phyloP scores from a whole-genome alignment of 1,284 basidiomycete species.

The Sporisorium reilianum region DNA sequence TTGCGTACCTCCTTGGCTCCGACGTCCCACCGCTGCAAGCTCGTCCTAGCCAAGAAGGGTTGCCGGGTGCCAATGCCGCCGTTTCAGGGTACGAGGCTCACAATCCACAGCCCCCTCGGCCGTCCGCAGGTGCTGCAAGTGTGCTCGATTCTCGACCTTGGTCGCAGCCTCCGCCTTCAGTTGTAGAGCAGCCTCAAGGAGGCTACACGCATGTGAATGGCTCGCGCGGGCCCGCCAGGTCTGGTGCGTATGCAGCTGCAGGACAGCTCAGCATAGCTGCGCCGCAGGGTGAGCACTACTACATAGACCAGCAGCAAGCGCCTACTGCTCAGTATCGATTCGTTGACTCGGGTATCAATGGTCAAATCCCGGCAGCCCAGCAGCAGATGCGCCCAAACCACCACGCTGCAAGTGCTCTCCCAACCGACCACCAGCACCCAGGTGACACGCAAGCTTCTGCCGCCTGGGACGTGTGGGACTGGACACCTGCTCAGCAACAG shows the following conservation, averaged over 20 bases:
- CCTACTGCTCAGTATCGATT: background rate
- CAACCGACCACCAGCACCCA: constrained; percentile 2
- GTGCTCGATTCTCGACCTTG: background rate
- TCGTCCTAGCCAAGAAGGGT: background rate
- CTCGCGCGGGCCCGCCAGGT: background rate
- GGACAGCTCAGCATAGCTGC: background rate
- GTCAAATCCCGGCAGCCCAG: background rate
- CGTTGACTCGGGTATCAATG: background rate
- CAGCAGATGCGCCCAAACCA: constrained; percentile 9
- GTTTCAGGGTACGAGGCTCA: background rate
- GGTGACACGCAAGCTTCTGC: too few relatives aligned
- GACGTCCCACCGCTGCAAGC: constrained; percentile 3
- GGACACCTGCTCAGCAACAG: constrained; percentile 15
- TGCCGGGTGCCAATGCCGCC: background rate
- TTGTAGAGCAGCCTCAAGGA: constrained; percentile 1
- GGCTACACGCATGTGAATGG: background rate
- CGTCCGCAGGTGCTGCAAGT: background rate
- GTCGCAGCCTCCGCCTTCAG: constrained; percentile 5
- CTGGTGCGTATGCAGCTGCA: background rate
- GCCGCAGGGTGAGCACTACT: background rate
- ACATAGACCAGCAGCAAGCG: constrained; percentile 11
- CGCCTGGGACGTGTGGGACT: constrained; percentile 32
- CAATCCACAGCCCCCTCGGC: background rate
- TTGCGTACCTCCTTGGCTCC: constrained; percentile 8
- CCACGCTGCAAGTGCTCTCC: background rate